Evolutionary conservation across 2,329 filamentous ascomycete genomes (phyloP).

Genomic region (Sclerotinia sclerotiorum): DNA sequence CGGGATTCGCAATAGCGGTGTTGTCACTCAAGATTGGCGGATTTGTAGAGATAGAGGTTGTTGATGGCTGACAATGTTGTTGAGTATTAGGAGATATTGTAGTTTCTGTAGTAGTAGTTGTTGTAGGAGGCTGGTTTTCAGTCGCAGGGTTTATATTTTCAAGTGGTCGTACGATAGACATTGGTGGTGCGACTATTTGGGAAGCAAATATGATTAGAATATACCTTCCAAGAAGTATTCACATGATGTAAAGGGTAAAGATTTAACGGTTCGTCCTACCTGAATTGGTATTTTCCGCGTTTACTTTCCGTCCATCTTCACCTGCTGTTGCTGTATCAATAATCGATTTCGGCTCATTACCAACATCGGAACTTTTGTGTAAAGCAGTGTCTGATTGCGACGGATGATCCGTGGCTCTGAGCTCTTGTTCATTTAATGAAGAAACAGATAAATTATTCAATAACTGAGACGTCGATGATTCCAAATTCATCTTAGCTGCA

Average conservation of each 20-base stretch:
- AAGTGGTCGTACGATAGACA: constrained; percentile 19
- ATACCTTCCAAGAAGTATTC: constrained; percentile 2
- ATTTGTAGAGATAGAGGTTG: constrained; percentile 18
- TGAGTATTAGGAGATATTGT: constrained; percentile 17
- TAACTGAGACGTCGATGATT: constrained; percentile 19
- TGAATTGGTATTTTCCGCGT: constrained; percentile 13
- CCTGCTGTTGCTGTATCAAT: constrained; percentile 5
- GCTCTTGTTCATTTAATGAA: constrained; percentile 14
- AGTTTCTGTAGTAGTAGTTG: constrained; percentile 15
- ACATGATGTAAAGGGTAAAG: constrained; percentile 8
- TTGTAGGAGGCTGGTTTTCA: constrained; percentile 18
- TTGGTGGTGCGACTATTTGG: constrained; percentile 22
- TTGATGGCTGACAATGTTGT: constrained; percentile 20
- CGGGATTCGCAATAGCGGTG: constrained; percentile 19
- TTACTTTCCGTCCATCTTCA: background rate
- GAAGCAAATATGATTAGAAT: constrained; percentile 19
- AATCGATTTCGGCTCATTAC: constrained; percentile 9
- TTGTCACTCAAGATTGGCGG: constrained; percentile 24
- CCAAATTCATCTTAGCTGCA: constrained; percentile 25
- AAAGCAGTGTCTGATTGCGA: background rate
- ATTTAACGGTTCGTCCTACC: constrained; percentile 10
- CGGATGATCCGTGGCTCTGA: background rate
- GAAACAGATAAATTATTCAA: constrained; percentile 8
- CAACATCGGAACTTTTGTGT: background rate
- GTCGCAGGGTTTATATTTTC: constrained; percentile 8